Conservation (phyloP, 495 filamentous ascomycete genomes). For the Talaromyces nanjingensis region DNA sequence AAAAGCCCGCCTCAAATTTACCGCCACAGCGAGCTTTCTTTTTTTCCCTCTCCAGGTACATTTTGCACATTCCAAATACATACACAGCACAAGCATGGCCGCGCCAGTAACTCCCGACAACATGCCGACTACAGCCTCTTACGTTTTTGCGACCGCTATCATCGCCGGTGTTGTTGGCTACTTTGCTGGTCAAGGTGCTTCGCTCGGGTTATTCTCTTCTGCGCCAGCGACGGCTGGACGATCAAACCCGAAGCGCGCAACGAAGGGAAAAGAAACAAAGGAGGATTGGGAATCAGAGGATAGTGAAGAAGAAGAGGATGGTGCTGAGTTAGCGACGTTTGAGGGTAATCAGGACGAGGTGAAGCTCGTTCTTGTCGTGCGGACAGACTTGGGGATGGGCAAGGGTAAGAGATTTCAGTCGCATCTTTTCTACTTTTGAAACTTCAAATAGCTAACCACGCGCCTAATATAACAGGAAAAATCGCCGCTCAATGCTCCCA, state of each 20-base stretch:
- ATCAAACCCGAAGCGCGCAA: constrained; percentile 2
- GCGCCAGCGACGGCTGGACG: not conserved
- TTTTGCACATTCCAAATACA: not conserved
- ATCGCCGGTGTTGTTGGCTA: constrained; percentile 61
- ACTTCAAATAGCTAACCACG: not conserved
- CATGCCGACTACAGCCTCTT: constrained; percentile 37
- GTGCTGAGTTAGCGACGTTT: constrained; percentile 37
- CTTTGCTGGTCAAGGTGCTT: constrained; percentile 48
- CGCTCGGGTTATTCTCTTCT: constrained; percentile 36
- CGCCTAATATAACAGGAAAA: constrained; percentile 57
- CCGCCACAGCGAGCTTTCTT: not conserved
- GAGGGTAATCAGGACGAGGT: constrained; percentile 66
- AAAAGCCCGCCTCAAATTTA: not conserved
- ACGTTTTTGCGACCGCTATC: constrained; percentile 57
- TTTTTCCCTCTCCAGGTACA: constrained; percentile 7
- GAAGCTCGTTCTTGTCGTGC: constrained; percentile 86
- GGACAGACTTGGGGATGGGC: constrained; percentile 92
- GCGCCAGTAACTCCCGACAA: constrained; percentile 28
- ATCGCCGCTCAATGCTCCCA: constrained; percentile 96
- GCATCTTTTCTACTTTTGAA: constrained; percentile 13
- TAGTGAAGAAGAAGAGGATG: constrained; percentile 32
- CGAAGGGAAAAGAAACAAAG: constrained; percentile 14
- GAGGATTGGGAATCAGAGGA: constrained; percentile 20
- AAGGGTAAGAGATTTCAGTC: constrained; percentile 55
- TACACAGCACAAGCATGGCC: constrained; percentile 27